These are phyloP conservation scores for Aurantiochytrium sp. DNA, from an alignment of 108 stramenopile genomes.

Conservation along the genomic window DNA sequence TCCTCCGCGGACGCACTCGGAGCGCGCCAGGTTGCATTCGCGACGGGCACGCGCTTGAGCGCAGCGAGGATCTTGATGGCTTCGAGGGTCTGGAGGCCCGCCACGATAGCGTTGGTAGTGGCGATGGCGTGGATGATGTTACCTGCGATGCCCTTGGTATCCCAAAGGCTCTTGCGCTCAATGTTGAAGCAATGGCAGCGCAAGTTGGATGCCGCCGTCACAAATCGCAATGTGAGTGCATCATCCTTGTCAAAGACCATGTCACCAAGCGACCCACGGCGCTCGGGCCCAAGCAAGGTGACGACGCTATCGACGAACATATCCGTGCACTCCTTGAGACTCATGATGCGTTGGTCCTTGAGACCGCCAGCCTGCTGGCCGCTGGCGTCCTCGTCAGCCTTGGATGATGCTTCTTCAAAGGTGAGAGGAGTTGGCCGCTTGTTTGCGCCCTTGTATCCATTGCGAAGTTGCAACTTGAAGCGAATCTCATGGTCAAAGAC, in stretches of 20 bases:
- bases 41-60: not conserved
- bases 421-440: conserved; percentile 58
- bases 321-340: not conserved
- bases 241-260: conserved; percentile 83
- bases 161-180: conserved; percentile 65
- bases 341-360: conserved; percentile 20
- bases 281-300: not conserved
- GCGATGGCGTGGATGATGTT: conserved; percentile 99
- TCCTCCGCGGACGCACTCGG: not conserved
- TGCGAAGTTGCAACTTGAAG: not conserved
- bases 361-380: not conserved
- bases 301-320: not conserved
- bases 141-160: conserved; percentile 94
- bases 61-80: conserved; percentile 40
- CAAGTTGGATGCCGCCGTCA: conserved; percentile 85
- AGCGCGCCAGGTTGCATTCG: not conserved
- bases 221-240: conserved; percentile 81
- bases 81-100: conserved; percentile 52
- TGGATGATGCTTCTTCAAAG: not conserved
- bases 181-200: conserved; percentile 77
- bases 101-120: conserved; percentile 98
- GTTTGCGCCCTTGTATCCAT: conserved; percentile 65
- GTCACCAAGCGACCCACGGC: not conserved
- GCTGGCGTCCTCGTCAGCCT: not conserved
- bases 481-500: conserved; percentile 24